These are phyloP conservation scores for Cyclocybe aegerita DNA, from an alignment of 768 basidiomycete genomes.

Conservation along the genomic window DNA sequence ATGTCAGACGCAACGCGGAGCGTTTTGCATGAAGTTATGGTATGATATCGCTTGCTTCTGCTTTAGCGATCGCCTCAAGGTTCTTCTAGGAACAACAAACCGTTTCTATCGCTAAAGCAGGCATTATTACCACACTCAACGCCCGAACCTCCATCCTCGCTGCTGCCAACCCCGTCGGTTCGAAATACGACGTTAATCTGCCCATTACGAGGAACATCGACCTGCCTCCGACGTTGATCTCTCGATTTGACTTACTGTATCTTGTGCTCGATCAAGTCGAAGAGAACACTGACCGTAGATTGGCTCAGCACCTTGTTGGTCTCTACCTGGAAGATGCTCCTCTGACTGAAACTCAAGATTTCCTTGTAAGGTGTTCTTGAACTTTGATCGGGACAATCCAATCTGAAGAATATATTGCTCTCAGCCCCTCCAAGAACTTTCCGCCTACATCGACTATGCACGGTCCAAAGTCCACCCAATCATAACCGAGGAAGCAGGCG, in stretches of 20 bases:
- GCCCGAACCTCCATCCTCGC: conserved; percentile 98
- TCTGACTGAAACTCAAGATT: conserved; percentile 60
- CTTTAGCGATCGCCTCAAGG: background rate
- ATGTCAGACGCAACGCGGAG: conserved; percentile 98
- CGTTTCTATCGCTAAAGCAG: conserved; percentile 97
- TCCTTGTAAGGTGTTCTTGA: conserved; percentile 57
- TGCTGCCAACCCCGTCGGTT: conserved; percentile 95
- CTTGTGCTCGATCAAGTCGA: conserved; percentile 95
- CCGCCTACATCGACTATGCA: conserved; percentile 94
- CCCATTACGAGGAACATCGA: conserved; percentile 97
- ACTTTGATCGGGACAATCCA: background rate
- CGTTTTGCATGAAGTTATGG: conserved; percentile 99
- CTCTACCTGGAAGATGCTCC: conserved; percentile 93
- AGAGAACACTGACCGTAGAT: conserved; percentile 77
- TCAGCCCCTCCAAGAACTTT: conserved; percentile 86
- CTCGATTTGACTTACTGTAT: conserved; percentile 95
- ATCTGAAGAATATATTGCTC: background rate
- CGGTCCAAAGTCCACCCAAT: conserved; percentile 82
- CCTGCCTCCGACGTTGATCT: conserved; percentile 95
- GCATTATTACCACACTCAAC: conserved; percentile 97
- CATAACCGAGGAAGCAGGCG: conserved; percentile 81
- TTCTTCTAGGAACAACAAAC: conserved; percentile 94
- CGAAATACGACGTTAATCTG: conserved; percentile 88
- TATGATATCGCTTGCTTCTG: conserved; percentile 22
- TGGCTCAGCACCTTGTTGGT: conserved; percentile 91